Evolutionary conservation across 2,329 filamentous ascomycete genomes (phyloP), one percentile per base, ranked within the genome.

Genomic region (Botrytis paeoniae): DNA sequence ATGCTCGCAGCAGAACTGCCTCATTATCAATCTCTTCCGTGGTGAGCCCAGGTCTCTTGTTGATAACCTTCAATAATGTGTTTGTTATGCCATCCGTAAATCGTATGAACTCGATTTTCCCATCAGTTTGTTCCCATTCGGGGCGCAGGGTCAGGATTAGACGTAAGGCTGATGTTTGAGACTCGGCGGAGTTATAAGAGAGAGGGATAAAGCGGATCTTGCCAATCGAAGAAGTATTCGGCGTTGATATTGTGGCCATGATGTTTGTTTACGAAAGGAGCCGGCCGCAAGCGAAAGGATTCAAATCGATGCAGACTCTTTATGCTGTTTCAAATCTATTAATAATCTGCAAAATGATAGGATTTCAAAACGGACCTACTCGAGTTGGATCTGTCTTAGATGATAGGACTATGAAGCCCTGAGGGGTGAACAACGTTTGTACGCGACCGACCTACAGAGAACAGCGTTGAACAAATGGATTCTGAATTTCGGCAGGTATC

Each of bases 71-170:
- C 76, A 94, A 86, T 66, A 95, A 85, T 68, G 95, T 98, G 84
- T 99, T 99, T 77, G 96, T 99, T 84, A 98, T 99, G 80, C 96
- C 96, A 80, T 99, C 96, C 57, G 94, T 99, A 85, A 98, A 99
- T 76, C 93, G 91, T 77, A 94, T 87, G 81, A 98, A 93, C 80
- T 96, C 91, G 78, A 99, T 87, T 61, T 91, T 88, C 73, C 93
- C 92, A 76, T 91, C 89, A 51, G 88, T 85, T 65, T 88, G 87
- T 77, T 90, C 87, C 96, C 96, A 99, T 78, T 97, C 90, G 18
- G 95, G 95, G 74, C 91, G 89, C 75, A 98, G 86, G 41, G 93
- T 88, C 78, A 94, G 86, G 79, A 98, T 91, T 76, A 99, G 89
- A 76, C 88, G 88, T 75, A 93, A 86, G 70, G 95, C 95, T 32